Evolutionary conservation across 192 early-diverging fungal species (phyloP).

Genomic region (Dispira parvispora): DNA sequence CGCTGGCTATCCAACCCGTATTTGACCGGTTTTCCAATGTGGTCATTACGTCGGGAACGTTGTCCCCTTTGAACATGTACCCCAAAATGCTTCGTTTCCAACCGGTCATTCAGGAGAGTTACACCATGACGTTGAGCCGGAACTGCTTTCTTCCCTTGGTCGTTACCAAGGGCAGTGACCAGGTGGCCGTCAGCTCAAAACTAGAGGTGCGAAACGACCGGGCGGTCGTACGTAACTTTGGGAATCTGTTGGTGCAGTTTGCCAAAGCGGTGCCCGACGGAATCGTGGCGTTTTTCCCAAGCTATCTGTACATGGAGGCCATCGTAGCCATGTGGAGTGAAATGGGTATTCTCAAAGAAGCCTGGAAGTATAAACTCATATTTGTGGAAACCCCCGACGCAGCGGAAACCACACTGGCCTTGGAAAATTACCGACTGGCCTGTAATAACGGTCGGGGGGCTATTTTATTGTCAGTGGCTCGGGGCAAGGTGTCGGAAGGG

Average conservation of each 20-base stretch:
- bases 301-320: slow-evolving; percentile 96
- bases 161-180: slow-evolving; percentile 93
- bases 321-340: slow-evolving; percentile 99
- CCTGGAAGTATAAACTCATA: slow-evolving; percentile 95
- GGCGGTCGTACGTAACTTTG: slow-evolving; percentile 97
- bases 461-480: slow-evolving; percentile 88
- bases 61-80: slow-evolving; percentile 97
- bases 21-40: slow-evolving; percentile 93
- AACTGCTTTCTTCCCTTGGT: slow-evolving; percentile 94
- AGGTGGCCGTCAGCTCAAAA: slow-evolving; percentile 92
- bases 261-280: slow-evolving; percentile 91
- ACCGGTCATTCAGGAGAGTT: slow-evolving; percentile 78
- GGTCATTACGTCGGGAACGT: slow-evolving; percentile 97
- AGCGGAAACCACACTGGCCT: slow-evolving; percentile 83
- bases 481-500: slow-evolving; percentile 98
- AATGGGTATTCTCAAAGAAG: slow-evolving; percentile 85
- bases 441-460: slow-evolving; percentile 99
- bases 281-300: slow-evolving; percentile 95
- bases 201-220: slow-evolving; percentile 98
- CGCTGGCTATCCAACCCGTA: slow-evolving; percentile 89
- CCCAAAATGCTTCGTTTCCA: slow-evolving; percentile 84
- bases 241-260: slow-evolving; percentile 89
- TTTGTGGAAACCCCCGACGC: slow-evolving; percentile 99
- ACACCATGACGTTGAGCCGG: slow-evolving; percentile 89
- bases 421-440: slow-evolving; percentile 86